Evolutionary conservation across 345 rosid species (phyloP).

Genomic region (Adansonia digitata): DNA sequence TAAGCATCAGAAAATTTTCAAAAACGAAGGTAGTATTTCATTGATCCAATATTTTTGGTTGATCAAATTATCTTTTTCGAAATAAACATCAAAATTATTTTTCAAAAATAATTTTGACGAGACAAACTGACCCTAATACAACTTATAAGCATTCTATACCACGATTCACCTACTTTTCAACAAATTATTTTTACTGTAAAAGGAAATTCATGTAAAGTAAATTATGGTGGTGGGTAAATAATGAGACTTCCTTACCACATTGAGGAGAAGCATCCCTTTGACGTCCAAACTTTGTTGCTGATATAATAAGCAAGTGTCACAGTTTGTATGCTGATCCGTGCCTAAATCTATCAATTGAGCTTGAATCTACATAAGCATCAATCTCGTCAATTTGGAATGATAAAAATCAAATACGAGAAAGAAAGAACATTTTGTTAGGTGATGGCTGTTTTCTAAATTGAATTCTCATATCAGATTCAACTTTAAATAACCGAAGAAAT

Average conservation of each 20-base stretch:
- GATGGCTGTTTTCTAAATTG: not conserved
- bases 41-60: too few species aligned
- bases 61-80: too few species aligned
- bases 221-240: not conserved
- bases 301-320: too few species aligned
- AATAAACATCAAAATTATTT: too few species aligned
- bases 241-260: not conserved
- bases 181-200: not conserved
- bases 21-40: too few species aligned
- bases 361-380: not conserved
- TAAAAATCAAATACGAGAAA: not conserved
- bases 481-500: slow-evolving; percentile 1
- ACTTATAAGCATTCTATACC: not conserved
- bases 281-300: not conserved
- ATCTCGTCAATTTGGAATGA: not conserved
- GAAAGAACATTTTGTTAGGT: not conserved
- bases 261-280: not conserved
- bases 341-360: too few species aligned
- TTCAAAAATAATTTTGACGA: too few species aligned
- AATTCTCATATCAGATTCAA: not conserved
- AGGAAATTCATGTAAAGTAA: not conserved
- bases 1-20: too few species aligned
- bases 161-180: too few species aligned
- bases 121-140: too few species aligned
- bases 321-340: too few species aligned